Evolutionary conservation across 345 rosid genomes (phyloP).

Genomic region (Turnera subulata): DNA sequence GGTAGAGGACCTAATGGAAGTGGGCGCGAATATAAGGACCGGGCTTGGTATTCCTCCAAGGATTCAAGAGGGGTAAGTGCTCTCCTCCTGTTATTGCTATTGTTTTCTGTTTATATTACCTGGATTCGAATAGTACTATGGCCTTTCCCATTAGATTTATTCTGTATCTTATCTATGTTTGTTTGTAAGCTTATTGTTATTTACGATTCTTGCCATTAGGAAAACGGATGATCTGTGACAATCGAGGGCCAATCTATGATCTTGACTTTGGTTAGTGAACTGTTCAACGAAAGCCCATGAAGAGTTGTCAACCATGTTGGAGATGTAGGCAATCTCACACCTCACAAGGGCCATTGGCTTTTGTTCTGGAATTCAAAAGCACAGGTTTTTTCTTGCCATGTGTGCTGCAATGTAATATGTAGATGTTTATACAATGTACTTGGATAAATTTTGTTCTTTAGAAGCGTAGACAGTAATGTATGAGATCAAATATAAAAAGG

Average conservation of each 20-base stretch:
- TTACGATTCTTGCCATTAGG: background rate
- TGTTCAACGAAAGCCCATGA: no score
- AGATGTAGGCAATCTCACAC: no score
- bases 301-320: no score
- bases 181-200: background rate
- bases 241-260: background rate
- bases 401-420: background rate
- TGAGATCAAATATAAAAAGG: no score
- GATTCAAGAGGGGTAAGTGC: constrained; percentile 17
- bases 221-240: constrained; percentile 3
- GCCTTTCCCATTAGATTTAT: background rate
- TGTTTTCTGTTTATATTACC: background rate
- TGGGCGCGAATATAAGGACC: constrained; percentile 42
- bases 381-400: background rate
- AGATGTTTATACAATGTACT: no score
- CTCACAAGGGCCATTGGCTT: background rate
- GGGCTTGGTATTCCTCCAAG: constrained; percentile 35
- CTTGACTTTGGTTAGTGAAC: background rate
- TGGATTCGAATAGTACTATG: background rate
- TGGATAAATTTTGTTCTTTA: no score
- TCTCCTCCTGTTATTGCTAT: background rate
- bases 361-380: background rate
- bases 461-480: no score
- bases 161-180: background rate
- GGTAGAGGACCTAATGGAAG: constrained; percentile 53